A percentile compares a stretch with the other conserved stretches of the same genome.
phyloP scores from a whole-genome alignment of 2,329 filamentous ascomycete genomes.

The Cercospora janseana region DNA sequence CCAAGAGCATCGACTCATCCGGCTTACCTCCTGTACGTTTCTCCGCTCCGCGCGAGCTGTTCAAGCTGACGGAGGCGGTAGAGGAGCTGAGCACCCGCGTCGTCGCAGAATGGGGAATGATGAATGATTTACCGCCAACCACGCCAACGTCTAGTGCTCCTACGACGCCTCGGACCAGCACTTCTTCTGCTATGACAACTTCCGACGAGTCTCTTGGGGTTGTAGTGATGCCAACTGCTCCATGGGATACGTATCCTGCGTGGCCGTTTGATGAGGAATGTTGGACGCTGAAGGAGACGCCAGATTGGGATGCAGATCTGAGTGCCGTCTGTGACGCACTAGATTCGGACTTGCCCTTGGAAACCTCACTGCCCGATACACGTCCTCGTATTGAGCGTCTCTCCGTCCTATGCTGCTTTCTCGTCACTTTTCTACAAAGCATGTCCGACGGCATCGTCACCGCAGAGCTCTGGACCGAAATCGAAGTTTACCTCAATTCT shows the following conservation, averaged over 20 bases:
- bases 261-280: conserved; percentile 61
- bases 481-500: conserved; percentile 58
- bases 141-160: conserved; percentile 31
- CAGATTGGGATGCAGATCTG: conserved; percentile 46
- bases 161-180: conserved; percentile 7
- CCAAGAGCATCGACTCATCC: conserved; percentile 6
- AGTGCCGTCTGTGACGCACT: conserved; percentile 61
- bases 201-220: conserved; percentile 1
- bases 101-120: conserved; percentile 64
- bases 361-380: conserved; percentile 61
- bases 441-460: conserved; percentile 79
- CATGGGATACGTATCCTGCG: conserved; percentile 54
- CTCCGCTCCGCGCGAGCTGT: conserved; percentile 84
- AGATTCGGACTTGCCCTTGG: conserved; percentile 65
- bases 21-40: conserved; percentile 58
- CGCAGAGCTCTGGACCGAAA: conserved; percentile 64
- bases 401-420: conserved; percentile 68
- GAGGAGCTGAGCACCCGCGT: conserved; percentile 58
- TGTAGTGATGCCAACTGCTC: conserved; percentile 36
- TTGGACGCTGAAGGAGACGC: conserved; percentile 44
- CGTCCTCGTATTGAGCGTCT: conserved; percentile 65
- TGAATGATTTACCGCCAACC: conserved; percentile 35
- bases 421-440: conserved; percentile 71
- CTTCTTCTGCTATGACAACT: neutral
- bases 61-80: conserved; percentile 81